These are phyloP conservation scores for Colletotrichum theobromicola DNA, from an alignment of 2,329 filamentous ascomycete species.

Conservation along the genomic window DNA sequence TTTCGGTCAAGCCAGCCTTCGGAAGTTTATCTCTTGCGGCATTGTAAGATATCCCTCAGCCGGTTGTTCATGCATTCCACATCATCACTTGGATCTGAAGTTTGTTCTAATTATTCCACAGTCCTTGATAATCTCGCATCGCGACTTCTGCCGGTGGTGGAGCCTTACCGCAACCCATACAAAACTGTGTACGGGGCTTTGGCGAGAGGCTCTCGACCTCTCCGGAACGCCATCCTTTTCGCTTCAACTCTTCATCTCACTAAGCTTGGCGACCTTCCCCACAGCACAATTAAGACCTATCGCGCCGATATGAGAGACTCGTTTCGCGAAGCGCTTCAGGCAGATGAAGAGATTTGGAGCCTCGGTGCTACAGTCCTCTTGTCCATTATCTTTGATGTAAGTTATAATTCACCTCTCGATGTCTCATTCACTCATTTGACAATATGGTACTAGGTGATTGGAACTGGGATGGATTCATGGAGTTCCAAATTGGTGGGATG, in stretches of 20 bases:
- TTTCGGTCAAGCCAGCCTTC: not conserved
- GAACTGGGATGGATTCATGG: not conserved
- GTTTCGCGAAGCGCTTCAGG: not conserved
- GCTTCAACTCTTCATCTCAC: not conserved
- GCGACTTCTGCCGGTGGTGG: not conserved
- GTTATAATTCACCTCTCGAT: not conserved
- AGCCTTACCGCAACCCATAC: not conserved
- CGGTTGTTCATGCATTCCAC: accelerated
- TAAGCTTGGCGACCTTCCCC: not conserved
- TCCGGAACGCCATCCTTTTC: not conserved
- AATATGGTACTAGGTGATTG: accelerated
- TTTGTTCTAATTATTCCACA: not conserved
- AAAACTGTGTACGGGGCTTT: not conserved
- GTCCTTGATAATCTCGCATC: not conserved
- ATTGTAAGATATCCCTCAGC: not conserved
- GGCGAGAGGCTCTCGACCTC: not conserved
- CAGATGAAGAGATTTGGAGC: not conserved
- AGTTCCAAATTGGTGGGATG: not conserved
- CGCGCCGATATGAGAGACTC: not conserved
- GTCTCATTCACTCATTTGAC: not conserved
- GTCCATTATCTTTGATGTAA: not conserved
- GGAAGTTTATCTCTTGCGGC: not conserved
- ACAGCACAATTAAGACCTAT: not conserved
- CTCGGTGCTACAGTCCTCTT: not conserved
- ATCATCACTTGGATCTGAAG: accelerated